Evolutionary conservation across 371 early-diverging fungal species (phyloP), one percentile per base, ranked within the genome.

Genomic region (Thermomucor indicae-seudaticae): DNA sequence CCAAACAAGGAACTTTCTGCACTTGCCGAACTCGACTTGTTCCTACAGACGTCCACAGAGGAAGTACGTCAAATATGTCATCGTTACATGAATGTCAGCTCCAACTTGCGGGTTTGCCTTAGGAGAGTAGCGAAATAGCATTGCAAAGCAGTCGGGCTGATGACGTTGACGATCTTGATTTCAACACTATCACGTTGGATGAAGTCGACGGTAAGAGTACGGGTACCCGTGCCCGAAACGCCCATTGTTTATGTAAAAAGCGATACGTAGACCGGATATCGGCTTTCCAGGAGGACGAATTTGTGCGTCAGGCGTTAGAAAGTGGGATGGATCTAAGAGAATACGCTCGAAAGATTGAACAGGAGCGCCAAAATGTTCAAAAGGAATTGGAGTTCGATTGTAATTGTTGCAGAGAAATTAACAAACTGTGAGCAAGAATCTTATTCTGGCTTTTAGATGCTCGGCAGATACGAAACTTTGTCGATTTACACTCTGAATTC

Each of bases 291-390:
- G 88, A 90, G 60, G 91, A 93, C 60, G 85, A 79, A 42, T 78
- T 90, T 41, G 89, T 95, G 31, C 78, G 79, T 43, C 77, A 87
- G 34, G 89, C 90, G 2, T 70, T 95, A 29, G 83, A 83, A 25
- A 89, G 88, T 57, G 92, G 91, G 24, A 80, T 90, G 65, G 92
- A 93, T 67, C 74, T 95, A 48, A 78, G 91, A n/a, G 88, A 89
- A 58, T 90, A 92, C 66, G 87, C 91, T 12, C 80, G 68, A 43
- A 76, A 88, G 35, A 80, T 94, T 17, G 87, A 87, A 29, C 57
- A 74, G 7, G 90, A 93, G 49, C 81, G 92, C 47, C 65, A 67
- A 35, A 57, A 54, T 12, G 76, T 86, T 8, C 91, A 93, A 48
- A 72, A 80, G 28, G 77, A 70, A 41, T 85, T 91, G 51, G 83